Base-by-base conservation (phyloP, 768 basidiomycete species). In the Sistotremastrum suecicum region DNA sequence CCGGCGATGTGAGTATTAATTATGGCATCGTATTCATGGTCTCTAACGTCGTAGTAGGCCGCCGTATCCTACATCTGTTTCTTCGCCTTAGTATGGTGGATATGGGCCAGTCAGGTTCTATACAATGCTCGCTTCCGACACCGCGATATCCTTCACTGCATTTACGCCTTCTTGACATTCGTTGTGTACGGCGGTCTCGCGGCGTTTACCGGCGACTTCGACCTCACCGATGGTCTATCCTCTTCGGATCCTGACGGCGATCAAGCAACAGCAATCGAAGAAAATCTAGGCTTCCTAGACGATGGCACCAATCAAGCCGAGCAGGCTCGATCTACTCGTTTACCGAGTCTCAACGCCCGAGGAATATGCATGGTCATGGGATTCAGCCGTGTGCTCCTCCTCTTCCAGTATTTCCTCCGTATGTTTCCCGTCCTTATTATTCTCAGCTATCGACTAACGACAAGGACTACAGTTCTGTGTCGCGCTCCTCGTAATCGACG, bases 21-120 rank as follows among this genome's bases (percentile, higher is more conserved):
- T 20, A 2, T 20, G 20, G 20, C 20, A 20, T 20, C 20, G 20
- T 20, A 20, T 20, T 20, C 20, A 20, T 20, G 20, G 20, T 20
- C 20, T 20, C 20, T 20, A 38, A 10, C 37, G 12, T 38, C 10
- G 37, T 38, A 38, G 12, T 12, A 41, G 40, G 33, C 40, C 9
- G 8, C 9, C 40, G 12, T 41, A 4, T 41, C 40, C 1, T 41
- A 41, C 12, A 29, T 41, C 4, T 41, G 3, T 32, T 41, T 41
- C 40, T 41, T 41, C 12, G 33, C 12, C 5, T 32, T 41, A 7
- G 40, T 41, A 9, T 41, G 45, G 45, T 46, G 45, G 45, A 33
- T 46, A 37, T 46, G 45, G 45, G 45, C 45, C 7, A 38, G 36
- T n/a, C 45, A 46, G 34, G 45, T 46, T 3, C 33, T 37, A 28